Evolutionary conservation across 805 yeast genomes (phyloP).

Genomic region (Brettanomyces naardenensis): DNA sequence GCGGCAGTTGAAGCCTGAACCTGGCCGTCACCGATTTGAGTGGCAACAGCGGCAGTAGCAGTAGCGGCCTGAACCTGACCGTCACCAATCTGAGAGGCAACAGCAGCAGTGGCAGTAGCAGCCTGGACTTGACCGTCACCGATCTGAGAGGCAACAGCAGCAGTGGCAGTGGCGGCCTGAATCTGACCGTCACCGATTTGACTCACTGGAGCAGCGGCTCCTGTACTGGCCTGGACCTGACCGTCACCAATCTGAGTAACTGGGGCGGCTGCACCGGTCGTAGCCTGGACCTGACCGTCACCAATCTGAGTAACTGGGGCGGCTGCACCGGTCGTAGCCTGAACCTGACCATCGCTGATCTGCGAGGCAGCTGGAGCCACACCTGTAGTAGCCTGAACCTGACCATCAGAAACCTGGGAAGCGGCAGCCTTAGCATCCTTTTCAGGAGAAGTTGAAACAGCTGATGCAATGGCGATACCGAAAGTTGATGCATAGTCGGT

Average conservation of each 20-base stretch:
- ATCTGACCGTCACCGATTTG: slow-evolving; percentile 34
- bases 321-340: slow-evolving; percentile 36
- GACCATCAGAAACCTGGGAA: slow-evolving; percentile 9
- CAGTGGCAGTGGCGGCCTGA: slow-evolving; percentile 28
- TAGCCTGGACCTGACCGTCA: slow-evolving; percentile 36
- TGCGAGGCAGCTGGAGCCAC: slow-evolving; percentile 35
- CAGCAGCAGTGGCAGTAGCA: slow-evolving; percentile 32
- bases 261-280: slow-evolving; percentile 28
- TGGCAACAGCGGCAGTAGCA: slow-evolving; percentile 27
- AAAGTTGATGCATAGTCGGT: slow-evolving; percentile 52
- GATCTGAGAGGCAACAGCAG: slow-evolving; percentile 43
- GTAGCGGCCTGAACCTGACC: slow-evolving; percentile 30
- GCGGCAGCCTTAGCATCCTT: slow-evolving; percentile 12
- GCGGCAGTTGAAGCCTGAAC: slow-evolving; percentile 42
- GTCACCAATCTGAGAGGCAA: slow-evolving; percentile 33
- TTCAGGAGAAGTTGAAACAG: neutral
- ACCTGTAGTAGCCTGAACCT: slow-evolving; percentile 8
- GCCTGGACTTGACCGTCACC: slow-evolving; percentile 59
- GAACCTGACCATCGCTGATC: slow-evolving; percentile 48
- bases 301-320: slow-evolving; percentile 33
- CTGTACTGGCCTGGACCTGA: slow-evolving; percentile 42
- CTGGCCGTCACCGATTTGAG: slow-evolving; percentile 59
- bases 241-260: slow-evolving; percentile 56
- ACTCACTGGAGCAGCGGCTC: slow-evolving; percentile 24
- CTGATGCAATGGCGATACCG: slow-evolving; percentile 56